Percentiles rank a stretch among this genome's conserved stretches.
These are phyloP conservation scores for Hibiscus syriacus DNA, from an alignment of 345 rosid species.

Conservation along the genomic window DNA sequence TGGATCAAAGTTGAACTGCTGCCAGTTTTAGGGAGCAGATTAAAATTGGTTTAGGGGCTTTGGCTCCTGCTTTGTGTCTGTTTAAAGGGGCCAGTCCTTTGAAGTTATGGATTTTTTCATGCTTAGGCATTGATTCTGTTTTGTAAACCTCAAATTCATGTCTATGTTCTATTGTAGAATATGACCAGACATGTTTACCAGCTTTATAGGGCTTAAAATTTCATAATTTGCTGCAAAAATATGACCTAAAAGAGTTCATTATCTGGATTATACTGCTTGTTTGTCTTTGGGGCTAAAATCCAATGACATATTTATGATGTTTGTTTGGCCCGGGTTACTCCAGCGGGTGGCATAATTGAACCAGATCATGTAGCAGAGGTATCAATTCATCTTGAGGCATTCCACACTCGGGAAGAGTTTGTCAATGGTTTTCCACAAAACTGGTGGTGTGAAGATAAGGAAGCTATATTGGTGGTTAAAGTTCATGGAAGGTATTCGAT, in stretches of 20 bases:
- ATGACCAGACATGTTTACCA: not conserved
- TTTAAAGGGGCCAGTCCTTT: not conserved
- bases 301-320: not conserved
- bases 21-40: not conserved
- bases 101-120: not conserved
- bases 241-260: not conserved
- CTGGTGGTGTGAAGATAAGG: conserved; percentile 75
- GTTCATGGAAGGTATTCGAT: conserved; percentile 55
- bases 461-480: conserved; percentile 45
- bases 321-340: conserved; percentile 42
- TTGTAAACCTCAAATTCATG: not conserved
- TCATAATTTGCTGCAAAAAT: not conserved
- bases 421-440: conserved; percentile 65
- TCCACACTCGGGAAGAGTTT: conserved; percentile 52
- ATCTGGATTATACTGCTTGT: not conserved
- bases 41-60: not conserved
- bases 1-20: not conserved
- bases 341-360: conserved; percentile 55
- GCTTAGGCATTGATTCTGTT: not conserved
- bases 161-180: not conserved
- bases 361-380: conserved; percentile 50
- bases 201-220: not conserved
- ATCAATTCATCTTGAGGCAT: conserved; percentile 52
- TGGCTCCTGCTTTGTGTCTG: not conserved
- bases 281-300: not conserved